These are phyloP conservation scores for Calendula officinalis DNA, from an alignment of 129 eudicot genomes.

Conservation along the genomic window DNA sequence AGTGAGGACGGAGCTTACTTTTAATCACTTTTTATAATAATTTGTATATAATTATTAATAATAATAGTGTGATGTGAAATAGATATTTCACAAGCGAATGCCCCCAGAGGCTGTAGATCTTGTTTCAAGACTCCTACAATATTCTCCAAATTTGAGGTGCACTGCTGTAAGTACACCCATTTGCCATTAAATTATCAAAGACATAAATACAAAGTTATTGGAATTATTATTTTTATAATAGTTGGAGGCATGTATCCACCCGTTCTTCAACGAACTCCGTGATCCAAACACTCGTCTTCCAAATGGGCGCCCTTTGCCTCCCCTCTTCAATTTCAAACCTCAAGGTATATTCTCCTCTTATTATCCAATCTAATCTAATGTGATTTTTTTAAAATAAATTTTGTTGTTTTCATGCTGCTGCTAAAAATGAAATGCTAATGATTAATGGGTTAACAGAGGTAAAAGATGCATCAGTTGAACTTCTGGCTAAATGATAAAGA, in stretches of 20 bases:
- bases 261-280: conserved; percentile 54
- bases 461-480: conserved; percentile 55
- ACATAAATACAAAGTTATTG: too few relatives aligned
- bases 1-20: conserved; percentile 29
- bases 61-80: not conserved
- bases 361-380: not conserved
- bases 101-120: conserved; percentile 67
- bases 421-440: not conserved
- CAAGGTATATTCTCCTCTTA: conserved; percentile 32
- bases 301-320: conserved; percentile 58
- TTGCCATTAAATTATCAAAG: not conserved
- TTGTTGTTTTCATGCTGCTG: not conserved
- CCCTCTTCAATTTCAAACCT: conserved; percentile 58
- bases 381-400: too few relatives aligned
- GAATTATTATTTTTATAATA: conserved; percentile 18
- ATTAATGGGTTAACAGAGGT: conserved; percentile 43
- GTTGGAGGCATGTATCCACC: conserved; percentile 57
- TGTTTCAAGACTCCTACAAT: conserved; percentile 59
- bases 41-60: not conserved
- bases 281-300: conserved; percentile 59
- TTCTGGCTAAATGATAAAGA: too few relatives aligned
- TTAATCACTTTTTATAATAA: not conserved
- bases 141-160: conserved; percentile 58
- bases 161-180: conserved; percentile 49
- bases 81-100: conserved; percentile 66